Percentiles rank a stretch among this genome's conserved stretches.
Conservation (phyloP, 305 asterid genomes). For the Fraxinus platypoda region DNA sequence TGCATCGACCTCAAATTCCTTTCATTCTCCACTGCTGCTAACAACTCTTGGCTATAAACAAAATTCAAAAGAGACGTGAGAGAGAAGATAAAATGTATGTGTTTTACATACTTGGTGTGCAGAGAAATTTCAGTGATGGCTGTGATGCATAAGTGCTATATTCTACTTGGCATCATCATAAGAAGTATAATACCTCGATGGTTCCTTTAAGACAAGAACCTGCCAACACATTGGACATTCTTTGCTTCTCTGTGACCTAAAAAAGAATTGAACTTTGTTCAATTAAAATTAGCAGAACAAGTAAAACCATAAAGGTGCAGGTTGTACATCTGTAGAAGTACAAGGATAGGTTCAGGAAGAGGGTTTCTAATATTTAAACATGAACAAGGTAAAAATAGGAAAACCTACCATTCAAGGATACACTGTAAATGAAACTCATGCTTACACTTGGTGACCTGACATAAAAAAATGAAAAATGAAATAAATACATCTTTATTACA, state of each 20-base stretch:
- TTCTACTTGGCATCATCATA: background rate
- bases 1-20: conserved; percentile 34
- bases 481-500: background rate
- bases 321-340: background rate
- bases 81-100: background rate
- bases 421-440: conserved; percentile 82
- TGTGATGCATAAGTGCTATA: background rate
- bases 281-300: background rate
- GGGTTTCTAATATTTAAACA: background rate
- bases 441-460: conserved; percentile 71
- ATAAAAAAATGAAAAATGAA: conserved; percentile 14
- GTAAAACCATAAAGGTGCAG: background rate
- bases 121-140: background rate
- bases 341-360: background rate
- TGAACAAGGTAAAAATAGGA: background rate
- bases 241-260: conserved; percentile 66
- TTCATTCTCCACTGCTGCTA: conserved; percentile 46
- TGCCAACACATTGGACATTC: conserved; percentile 74
- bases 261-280: background rate
- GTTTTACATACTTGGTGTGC: background rate
- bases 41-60: conserved; percentile 56
- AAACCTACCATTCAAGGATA: conserved; percentile 65
- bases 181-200: conserved; percentile 43
- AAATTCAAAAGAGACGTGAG: conserved; percentile 11
- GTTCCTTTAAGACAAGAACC: conserved; percentile 50